Evolutionary conservation across 805 yeast genomes (phyloP).

Genomic region (Candida coquimbonensis): DNA sequence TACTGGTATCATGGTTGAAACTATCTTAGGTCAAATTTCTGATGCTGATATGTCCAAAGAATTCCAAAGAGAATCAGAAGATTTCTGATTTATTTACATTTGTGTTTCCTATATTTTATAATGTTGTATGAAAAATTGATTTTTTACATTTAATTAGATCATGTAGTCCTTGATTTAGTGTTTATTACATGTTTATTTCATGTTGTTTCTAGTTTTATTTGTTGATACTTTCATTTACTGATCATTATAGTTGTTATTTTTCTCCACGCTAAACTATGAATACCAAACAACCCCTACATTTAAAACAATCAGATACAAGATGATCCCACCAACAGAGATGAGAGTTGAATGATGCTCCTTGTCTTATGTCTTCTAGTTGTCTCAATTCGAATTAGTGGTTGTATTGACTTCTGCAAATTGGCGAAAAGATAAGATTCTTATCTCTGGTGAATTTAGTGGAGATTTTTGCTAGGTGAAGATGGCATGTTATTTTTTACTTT

Average conservation of each 20-base stretch:
- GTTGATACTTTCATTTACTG: no score
- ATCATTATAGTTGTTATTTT: no score
- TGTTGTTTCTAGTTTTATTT: no score
- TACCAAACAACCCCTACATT: no score
- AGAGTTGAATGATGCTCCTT: no score
- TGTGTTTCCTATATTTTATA: background rate
- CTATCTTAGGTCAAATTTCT: constrained; percentile 89
- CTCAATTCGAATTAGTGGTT: background rate
- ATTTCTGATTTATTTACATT: background rate
- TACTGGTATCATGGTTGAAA: constrained; percentile 96
- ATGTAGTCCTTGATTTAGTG: background rate
- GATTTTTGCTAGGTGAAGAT: background rate
- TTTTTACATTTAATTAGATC: background rate
- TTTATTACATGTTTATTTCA: no score
- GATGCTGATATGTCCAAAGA: constrained; percentile 94
- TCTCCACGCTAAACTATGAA: no score
- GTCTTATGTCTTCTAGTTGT: no score
- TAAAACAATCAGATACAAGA: no score
- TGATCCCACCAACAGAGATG: no score
- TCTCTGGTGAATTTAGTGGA: background rate
- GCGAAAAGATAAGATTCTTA: background rate
- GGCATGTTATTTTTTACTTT: no score
- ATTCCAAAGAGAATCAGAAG: constrained; percentile 62
- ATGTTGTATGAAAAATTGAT: background rate
- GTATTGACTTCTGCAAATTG: background rate